Base-by-base conservation (phyloP, 179 eudicot genomes). In the Drosera spatulata region DNA sequence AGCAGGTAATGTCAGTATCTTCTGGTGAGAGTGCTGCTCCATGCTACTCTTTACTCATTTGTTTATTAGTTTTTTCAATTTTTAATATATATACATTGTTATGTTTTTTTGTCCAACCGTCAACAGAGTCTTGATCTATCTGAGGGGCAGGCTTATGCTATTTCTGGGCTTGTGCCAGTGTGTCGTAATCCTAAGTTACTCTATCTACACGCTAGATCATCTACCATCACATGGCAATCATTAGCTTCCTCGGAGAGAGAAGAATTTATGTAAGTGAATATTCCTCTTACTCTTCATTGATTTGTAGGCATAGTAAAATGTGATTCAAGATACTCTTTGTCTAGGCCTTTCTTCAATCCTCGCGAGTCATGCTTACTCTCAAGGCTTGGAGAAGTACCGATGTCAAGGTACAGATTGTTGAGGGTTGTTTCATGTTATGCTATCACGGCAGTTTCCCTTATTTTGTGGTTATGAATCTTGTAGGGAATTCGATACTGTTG, bases 401-500 rank as follows among this genome's bases (percentile, higher is more conserved):
- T 85, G 48, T 76, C 93, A 66, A 84, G 96, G 98, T 88, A 67
- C 67, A 10, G 39, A 67, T 22, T 51, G 41, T 47, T 45, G 55
- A 13, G 33, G 6, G 51, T 10, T 14, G 45, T 54, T 61, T 49
- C 57, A n/a, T 47, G 13, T 22, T 68, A 39, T 61, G 42, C 53
- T 61, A 57, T 53, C 55, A 64, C 38, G 39, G 40, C 50, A 42
- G 13, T 56, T 45, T 41, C 70, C 39, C 63, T 71, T 59, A 55
- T 49, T 55, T 37, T n/a, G 38, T 48, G 49, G 46, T 41, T 22
- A 53, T 67, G 64, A 42, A 15, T 63, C 73, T 46, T 69, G 57
- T 82, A 91, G 98, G 46, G 98, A 91, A 70, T 91, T 91, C 73
- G 98, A 91, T 74, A 73, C 83, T 57, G 86, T 85, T 59, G 93